phyloP scores from a whole-genome alignment of 148 eudicot genomes.

The Drosera capensis region DNA sequence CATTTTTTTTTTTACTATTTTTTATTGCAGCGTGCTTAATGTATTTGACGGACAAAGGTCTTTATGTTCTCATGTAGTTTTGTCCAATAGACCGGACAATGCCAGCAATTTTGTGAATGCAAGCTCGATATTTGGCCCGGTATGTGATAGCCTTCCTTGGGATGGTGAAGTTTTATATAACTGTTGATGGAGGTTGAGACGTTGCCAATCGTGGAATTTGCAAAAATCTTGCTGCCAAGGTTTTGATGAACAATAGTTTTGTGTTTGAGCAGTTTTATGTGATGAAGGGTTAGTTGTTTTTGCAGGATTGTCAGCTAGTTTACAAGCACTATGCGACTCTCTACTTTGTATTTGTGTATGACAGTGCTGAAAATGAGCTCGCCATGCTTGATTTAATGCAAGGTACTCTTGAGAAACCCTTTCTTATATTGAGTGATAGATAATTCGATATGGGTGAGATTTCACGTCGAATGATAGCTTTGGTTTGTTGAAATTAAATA shows the following conservation, averaged over 20 bases:
- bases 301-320: conserved; percentile 81
- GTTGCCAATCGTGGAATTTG: background rate
- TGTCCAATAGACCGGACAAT: conserved; percentile 62
- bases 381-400: conserved; percentile 95
- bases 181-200: background rate
- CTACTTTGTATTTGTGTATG: conserved; percentile 74
- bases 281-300: conserved; percentile 2
- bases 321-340: conserved; percentile 85
- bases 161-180: background rate
- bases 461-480: background rate
- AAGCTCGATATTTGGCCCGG: conserved; percentile 58
- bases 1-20: background rate
- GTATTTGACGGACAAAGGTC: background rate
- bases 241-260: background rate
- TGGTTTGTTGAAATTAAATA: too few relatives aligned
- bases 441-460: background rate
- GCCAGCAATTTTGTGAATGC: conserved; percentile 69
- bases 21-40: too few relatives aligned
- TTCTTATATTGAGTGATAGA: background rate
- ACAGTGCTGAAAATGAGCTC: conserved; percentile 77
- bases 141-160: conserved; percentile 15
- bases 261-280: background rate
- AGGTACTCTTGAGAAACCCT: conserved; percentile 33
- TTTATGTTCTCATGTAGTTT: conserved; percentile 22
- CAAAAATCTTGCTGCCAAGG: background rate